These are phyloP conservation scores for Hibiscus tridactylites DNA, from an alignment of 345 rosid species.

Conservation along the genomic window DNA sequence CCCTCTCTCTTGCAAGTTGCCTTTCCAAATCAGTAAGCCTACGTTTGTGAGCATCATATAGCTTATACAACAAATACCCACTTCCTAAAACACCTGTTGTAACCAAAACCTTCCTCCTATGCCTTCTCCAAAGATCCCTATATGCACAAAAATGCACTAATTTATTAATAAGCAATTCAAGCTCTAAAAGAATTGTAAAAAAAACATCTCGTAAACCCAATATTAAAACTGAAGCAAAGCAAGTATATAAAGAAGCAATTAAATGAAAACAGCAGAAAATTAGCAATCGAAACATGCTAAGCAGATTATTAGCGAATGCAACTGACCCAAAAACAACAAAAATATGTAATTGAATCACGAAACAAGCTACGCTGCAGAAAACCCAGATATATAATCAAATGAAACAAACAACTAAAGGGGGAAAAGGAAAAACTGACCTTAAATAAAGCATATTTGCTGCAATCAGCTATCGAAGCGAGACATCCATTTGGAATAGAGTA, in stretches of 20 bases:
- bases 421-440: conserved; percentile 10
- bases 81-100: conserved; percentile 70
- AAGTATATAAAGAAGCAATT: not conserved
- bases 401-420: not conserved
- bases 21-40: conserved; percentile 63
- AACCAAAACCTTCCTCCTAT: conserved; percentile 64
- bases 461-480: conserved; percentile 12
- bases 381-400: not conserved
- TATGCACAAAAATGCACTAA: not conserved
- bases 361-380: not conserved
- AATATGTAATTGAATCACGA: not conserved
- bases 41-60: conserved; percentile 59
- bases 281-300: not conserved
- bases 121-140: conserved; percentile 87
- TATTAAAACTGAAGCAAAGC: not conserved
- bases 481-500: conserved; percentile 4
- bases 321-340: not conserved
- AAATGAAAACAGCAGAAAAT: not conserved
- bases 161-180: not conserved
- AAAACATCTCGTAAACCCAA: not conserved
- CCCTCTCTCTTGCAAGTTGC: conserved; percentile 46
- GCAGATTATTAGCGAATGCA: not conserved
- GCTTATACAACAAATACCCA: conserved; percentile 69
- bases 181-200: not conserved
- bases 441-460: conserved; percentile 18